A percentile compares a stretch with the other conserved stretches of the same genome.
Conservation (phyloP, 345 rosid species). For the Abelmoschus esculentus region DNA sequence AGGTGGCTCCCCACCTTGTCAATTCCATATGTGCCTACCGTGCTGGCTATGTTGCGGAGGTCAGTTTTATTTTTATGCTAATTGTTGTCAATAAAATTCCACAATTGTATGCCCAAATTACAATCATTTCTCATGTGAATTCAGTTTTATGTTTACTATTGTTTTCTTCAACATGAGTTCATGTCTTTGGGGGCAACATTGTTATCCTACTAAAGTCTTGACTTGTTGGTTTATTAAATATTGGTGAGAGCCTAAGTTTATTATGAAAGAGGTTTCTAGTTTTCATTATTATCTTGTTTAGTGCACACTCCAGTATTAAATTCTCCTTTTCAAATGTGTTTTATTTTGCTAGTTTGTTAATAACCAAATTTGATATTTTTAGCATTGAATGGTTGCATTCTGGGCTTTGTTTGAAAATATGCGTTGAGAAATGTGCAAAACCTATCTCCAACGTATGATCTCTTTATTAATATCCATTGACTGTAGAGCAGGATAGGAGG, state of each 20-base stretch:
- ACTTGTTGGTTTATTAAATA: background rate
- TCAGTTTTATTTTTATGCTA: conserved; percentile 17
- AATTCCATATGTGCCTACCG: conserved; percentile 75
- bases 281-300: background rate
- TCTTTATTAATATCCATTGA: conserved; percentile 10
- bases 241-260: background rate
- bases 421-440: background rate
- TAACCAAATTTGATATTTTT: background rate
- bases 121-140: background rate
- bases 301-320: background rate
- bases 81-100: conserved; percentile 1
- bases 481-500: conserved; percentile 62
- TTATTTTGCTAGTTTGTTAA: background rate
- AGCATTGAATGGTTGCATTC: background rate
- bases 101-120: background rate
- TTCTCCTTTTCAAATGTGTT: background rate
- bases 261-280: background rate
- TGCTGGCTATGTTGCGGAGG: conserved; percentile 86
- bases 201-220: background rate
- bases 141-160: background rate
- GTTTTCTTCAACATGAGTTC: background rate
- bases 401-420: background rate
- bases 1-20: conserved; percentile 67
- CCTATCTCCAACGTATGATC: background rate
- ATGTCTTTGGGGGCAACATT: background rate